Conservation (phyloP, 805 yeast species). For the Yamadazyma tumulicola region DNA sequence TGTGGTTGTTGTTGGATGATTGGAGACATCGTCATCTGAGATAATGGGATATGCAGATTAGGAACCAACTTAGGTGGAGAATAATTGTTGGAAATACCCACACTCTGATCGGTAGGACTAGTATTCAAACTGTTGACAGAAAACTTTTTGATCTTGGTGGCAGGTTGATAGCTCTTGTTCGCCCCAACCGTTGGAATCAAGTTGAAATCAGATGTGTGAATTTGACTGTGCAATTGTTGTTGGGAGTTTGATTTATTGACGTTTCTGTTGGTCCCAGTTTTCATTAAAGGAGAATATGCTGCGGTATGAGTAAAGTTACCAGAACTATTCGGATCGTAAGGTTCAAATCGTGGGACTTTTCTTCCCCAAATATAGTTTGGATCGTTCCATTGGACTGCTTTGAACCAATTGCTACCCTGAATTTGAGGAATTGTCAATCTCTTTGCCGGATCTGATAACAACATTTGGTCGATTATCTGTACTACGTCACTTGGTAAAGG, state of each 20-base stretch:
- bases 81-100: constrained; percentile 2
- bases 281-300: constrained; percentile 22
- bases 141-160: constrained; percentile 28
- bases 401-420: constrained; percentile 34
- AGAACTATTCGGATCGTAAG: constrained; percentile 14
- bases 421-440: constrained; percentile 33
- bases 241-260: constrained; percentile 34
- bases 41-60: constrained; percentile 4
- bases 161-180: constrained; percentile 30
- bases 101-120: constrained; percentile 5
- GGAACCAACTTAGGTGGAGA: constrained; percentile 10
- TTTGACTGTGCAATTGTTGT: constrained; percentile 38
- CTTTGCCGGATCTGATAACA: constrained; percentile 29
- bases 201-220: constrained; percentile 30
- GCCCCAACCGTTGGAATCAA: constrained; percentile 29
- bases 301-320: constrained; percentile 3
- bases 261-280: constrained; percentile 35
- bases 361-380: constrained; percentile 36
- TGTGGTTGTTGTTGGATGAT: neutral
- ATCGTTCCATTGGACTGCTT: constrained; percentile 39
- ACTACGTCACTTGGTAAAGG: constrained; percentile 28
- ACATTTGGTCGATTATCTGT: constrained; percentile 27
- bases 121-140: neutral
- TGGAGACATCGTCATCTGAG: constrained; percentile 1
- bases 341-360: constrained; percentile 30